A percentile compares a stretch with the other conserved stretches of the same genome.
Conservation (phyloP, 2,329 filamentous ascomycete genomes). For the Dactylellina sp. region DNA sequence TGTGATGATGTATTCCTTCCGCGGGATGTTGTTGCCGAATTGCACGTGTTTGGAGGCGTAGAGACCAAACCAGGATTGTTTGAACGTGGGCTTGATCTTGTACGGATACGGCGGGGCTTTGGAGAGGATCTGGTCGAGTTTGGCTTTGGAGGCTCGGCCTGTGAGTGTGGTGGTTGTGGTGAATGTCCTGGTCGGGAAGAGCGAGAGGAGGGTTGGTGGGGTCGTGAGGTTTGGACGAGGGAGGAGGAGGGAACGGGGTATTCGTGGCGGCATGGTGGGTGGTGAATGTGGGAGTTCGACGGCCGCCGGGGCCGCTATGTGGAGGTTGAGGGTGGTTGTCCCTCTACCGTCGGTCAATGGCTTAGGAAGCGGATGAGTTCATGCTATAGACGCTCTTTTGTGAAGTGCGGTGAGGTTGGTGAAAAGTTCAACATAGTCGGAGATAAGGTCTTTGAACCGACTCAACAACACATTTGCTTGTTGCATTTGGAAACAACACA, state of each 20-base stretch:
- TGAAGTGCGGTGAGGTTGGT: conserved; percentile 36
- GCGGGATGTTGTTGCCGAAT: conserved; percentile 81
- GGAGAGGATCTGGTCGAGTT: conserved; percentile 60
- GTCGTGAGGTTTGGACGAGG: conserved; percentile 21
- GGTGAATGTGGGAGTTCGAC: neutral
- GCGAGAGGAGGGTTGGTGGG: conserved; percentile 20
- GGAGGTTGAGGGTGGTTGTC: conserved; percentile 7
- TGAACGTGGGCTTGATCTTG: conserved; percentile 77
- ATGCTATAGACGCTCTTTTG: conserved; percentile 8
- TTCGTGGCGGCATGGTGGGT: conserved; percentile 51
- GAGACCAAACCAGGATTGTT: conserved; percentile 81
- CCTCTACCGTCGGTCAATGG: conserved; percentile 43
- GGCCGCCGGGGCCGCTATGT: conserved; percentile 41
- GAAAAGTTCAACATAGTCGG: conserved; percentile 45
- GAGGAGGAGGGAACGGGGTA: conserved; percentile 34
- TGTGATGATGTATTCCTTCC: conserved; percentile 76
- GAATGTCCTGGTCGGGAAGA: conserved; percentile 61
- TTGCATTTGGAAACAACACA: too few relatives aligned
- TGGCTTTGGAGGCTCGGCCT: conserved; percentile 63
- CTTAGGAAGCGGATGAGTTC: conserved; percentile 7
- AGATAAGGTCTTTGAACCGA: too few relatives aligned
- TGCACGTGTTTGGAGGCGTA: conserved; percentile 78
- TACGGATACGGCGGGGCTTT: conserved; percentile 76
- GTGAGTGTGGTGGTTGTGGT: conserved; percentile 58
- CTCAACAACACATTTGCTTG: too few relatives aligned